Evolutionary conservation across 768 basidiomycete species (phyloP).

Genomic region (Lentinula detonsa): DNA sequence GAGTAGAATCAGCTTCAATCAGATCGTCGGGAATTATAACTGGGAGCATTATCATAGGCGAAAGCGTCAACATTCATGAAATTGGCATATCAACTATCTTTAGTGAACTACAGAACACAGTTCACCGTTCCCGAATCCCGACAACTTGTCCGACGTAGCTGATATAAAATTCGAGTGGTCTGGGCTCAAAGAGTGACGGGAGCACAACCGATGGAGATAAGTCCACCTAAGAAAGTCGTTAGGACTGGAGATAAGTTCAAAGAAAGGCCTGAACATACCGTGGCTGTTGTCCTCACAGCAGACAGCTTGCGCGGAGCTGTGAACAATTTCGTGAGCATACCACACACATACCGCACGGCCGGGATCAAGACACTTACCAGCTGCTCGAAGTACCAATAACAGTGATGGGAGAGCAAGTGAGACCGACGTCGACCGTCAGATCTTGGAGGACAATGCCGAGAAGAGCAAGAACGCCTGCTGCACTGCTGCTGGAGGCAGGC

Average conservation of each 20-base stretch:
- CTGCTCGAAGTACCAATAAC: slow-evolving; percentile 1
- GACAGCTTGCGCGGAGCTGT: not conserved
- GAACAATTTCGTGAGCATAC: not conserved
- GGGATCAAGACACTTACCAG: not conserved
- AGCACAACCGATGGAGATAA: not conserved
- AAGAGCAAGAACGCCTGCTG: slow-evolving; percentile 9
- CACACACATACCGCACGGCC: no score
- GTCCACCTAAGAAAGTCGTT: not conserved
- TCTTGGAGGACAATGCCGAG: slow-evolving; percentile 46
- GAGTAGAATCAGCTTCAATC: no score
- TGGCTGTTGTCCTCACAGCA: not conserved
- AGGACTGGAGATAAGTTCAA: not conserved
- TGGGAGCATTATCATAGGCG: no score
- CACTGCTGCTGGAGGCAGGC: slow-evolving; percentile 6
- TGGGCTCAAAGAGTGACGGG: not conserved
- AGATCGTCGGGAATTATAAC: no score
- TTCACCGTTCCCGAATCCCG: no score
- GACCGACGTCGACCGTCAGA: not conserved
- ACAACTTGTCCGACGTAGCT: no score
- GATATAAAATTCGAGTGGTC: no score
- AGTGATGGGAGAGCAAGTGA: slow-evolving; percentile 1
- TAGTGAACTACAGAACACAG: no score
- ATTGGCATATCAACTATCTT: no score
- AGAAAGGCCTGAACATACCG: not conserved
- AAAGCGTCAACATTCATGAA: no score